These are phyloP conservation scores for Cicer bijugum DNA, from an alignment of 306 rosid genomes.

Conservation along the genomic window DNA sequence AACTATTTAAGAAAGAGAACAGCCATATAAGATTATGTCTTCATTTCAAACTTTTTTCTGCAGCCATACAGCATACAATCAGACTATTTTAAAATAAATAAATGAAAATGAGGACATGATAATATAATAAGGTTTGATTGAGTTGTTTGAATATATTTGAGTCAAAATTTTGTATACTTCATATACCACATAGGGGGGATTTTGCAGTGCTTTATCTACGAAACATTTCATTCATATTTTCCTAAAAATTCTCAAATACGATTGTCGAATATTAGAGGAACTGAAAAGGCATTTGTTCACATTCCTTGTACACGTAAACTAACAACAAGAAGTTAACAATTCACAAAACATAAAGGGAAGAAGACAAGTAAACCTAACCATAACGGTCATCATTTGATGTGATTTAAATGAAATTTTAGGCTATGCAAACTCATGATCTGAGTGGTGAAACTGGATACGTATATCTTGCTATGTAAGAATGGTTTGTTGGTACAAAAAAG, in stretches of 20 bases:
- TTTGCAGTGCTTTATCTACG: no score
- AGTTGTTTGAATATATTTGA: no score
- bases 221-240: no score
- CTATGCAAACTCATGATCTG: neutral
- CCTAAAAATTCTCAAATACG: neutral
- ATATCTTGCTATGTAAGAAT: conserved; percentile 9
- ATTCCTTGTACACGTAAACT: neutral
- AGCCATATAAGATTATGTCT: neutral
- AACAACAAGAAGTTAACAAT: neutral
- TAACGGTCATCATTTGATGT: neutral
- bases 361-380: neutral
- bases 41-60: no score
- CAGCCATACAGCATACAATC: no score
- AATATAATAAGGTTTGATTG: no score
- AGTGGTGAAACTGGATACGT: conserved; percentile 37
- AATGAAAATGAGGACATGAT: no score
- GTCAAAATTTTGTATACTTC: no score
- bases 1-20: neutral
- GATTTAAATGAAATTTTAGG: neutral
- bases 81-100: no score
- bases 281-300: neutral
- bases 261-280: neutral
- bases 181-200: no score
- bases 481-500: conserved; percentile 16
- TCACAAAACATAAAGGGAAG: neutral